These are phyloP conservation scores for Calcarisporium arbuscula DNA, from an alignment of 2,329 filamentous ascomycete genomes.

Conservation along the genomic window DNA sequence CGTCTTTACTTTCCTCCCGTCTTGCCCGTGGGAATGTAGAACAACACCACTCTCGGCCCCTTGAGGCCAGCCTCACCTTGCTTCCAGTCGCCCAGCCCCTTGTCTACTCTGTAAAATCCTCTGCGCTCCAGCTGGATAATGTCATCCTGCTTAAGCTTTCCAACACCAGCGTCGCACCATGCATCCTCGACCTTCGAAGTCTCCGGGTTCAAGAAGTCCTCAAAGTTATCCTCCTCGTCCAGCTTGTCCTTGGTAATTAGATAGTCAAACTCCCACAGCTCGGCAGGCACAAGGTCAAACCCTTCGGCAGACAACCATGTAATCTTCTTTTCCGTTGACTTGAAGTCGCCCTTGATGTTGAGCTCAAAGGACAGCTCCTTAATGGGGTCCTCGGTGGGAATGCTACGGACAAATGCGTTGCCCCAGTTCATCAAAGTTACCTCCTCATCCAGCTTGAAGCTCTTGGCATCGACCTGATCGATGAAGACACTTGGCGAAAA, in stretches of 20 bases:
- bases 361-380: constrained; percentile 72
- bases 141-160: constrained; percentile 73
- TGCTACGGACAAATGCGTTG: constrained; percentile 71
- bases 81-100: constrained; percentile 44
- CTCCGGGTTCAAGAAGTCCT: constrained; percentile 72
- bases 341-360: constrained; percentile 89
- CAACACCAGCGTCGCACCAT: constrained; percentile 74
- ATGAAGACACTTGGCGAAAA: constrained; percentile 71
- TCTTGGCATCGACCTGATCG: constrained; percentile 79
- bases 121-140: constrained; percentile 94
- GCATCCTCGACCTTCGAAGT: constrained; percentile 72
- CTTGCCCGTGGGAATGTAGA: constrained; percentile 50
- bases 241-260: constrained; percentile 93
- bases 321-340: constrained; percentile 93
- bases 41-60: constrained; percentile 46
- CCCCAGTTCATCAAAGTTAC: constrained; percentile 98
- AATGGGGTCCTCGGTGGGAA: constrained; percentile 53
- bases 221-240: constrained; percentile 77
- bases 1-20: constrained; percentile 13
- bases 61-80: constrained; percentile 42
- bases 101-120: constrained; percentile 85
- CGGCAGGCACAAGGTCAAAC: constrained; percentile 71
- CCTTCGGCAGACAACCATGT: constrained; percentile 79
- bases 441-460: constrained; percentile 79
- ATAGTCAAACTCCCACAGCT: constrained; percentile 93